Evolutionary conservation across 768 basidiomycete species (phyloP), one percentile per base, ranked within the genome.

Genomic region (Phlegmacium glaucopus): DNA sequence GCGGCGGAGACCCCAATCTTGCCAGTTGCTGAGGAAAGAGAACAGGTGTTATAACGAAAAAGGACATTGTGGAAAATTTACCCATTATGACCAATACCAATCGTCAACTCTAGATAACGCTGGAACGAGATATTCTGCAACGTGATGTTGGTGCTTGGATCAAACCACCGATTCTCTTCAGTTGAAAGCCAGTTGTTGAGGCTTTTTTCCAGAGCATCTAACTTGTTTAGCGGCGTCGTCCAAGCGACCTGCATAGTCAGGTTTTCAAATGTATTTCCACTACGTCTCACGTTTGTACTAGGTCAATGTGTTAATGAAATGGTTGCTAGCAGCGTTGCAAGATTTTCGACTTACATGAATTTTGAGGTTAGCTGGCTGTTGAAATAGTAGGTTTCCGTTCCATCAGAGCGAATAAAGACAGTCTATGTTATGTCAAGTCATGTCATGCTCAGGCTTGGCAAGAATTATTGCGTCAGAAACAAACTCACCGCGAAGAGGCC

Each of bases 111-210:
- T 38, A 91, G 58, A 55, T 80, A 80, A 40, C 79, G 73, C 61
- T 88, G 86, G 53, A 73, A 82, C 13, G 75, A 68, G 60, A 90
- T 87, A 16, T 75, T 68, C 57, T 86, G 84, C 39, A 87, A 57
- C 5, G 69, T 75, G 48, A 90, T 67, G 27, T 74, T 76, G 9
- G 87, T 90, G 25, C 72, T 74, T 4, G 88, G 81, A 43, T 83
- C 75, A 56, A 75, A 90, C 87, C 87, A 90, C 16, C 88, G 72
- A 56, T 90, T 86, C 60, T 87, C 83, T 59, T 90, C 89, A 8
- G 82, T 87, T 25, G 77, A 71, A 9, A 91, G 74, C 89, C 89
- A 90, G 35, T 80, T 76, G 50, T 89, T 89, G 49, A 91, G 61
- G 42, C 67, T 70, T 46, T 74, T 73, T 59, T 88, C 84, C 5